Percentiles rank a stretch among this genome's conserved stretches.
phyloP scores from a whole-genome alignment of 2,329 filamentous ascomycete genomes.

The Penicillium sp. region DNA sequence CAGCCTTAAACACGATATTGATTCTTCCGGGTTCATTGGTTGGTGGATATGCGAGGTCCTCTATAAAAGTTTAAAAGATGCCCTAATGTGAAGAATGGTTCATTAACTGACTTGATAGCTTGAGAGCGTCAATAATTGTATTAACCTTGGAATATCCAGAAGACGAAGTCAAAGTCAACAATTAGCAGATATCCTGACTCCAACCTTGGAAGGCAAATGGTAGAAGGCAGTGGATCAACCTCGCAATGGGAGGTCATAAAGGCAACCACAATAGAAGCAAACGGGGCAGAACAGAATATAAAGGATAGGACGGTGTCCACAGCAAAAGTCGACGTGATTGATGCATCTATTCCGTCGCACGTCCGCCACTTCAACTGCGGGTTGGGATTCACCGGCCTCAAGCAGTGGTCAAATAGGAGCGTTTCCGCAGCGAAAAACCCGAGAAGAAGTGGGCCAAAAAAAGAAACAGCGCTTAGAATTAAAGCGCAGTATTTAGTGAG shows the following conservation, averaged over 20 bases:
- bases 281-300: background rate
- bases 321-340: slow-evolving; percentile 1
- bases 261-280: no score
- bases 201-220: background rate
- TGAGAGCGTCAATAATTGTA: background rate
- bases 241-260: background rate
- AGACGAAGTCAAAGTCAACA: background rate
- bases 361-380: slow-evolving; percentile 6
- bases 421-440: slow-evolving; percentile 4
- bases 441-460: background rate
- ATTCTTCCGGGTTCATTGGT: background rate
- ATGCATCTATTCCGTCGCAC: slow-evolving; percentile 4
- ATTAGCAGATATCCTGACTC: background rate
- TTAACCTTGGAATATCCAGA: background rate
- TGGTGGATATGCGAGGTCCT: background rate
- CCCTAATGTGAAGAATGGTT: background rate
- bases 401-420: slow-evolving; percentile 6
- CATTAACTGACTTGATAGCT: background rate
- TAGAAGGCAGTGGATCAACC: background rate
- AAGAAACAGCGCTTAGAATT: background rate
- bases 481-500: no score
- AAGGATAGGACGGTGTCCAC: background rate
- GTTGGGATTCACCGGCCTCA: slow-evolving; percentile 2
- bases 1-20: background rate
- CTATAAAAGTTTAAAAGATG: background rate